Percentiles rank a stretch among this genome's conserved stretches.
These are phyloP conservation scores for Kazachstania africana DNA, from an alignment of 805 yeast species.

Conservation along the genomic window DNA sequence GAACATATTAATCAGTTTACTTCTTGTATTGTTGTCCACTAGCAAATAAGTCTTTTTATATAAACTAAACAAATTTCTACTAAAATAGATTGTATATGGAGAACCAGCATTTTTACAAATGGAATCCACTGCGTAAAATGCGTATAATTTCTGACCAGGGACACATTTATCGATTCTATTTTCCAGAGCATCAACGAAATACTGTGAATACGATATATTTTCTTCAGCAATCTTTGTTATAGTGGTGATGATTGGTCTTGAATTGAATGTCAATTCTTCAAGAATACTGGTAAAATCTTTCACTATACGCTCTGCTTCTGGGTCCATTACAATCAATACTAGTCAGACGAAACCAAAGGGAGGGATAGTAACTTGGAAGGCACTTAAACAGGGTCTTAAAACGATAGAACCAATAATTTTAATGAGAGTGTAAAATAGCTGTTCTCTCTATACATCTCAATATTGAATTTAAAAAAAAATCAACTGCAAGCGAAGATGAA, in stretches of 20 bases:
- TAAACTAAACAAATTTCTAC: slow-evolving; percentile 43
- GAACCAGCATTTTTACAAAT: slow-evolving; percentile 83
- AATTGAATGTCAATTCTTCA: slow-evolving; percentile 71
- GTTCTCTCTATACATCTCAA: too few species aligned
- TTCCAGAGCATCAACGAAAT: slow-evolving; percentile 65
- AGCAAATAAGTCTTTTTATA: slow-evolving; percentile 70
- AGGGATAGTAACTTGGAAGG: background rate
- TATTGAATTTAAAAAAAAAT: too few species aligned
- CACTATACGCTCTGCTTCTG: slow-evolving; percentile 26
- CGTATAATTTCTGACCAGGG: slow-evolving; percentile 74
- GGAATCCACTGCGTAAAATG: slow-evolving; percentile 79
- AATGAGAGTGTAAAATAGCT: too few species aligned
- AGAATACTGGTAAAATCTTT: slow-evolving; percentile 63
- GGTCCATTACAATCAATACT: slow-evolving; percentile 8
- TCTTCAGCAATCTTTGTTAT: slow-evolving; percentile 82
- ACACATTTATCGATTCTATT: slow-evolving; percentile 63
- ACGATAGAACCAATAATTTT: too few species aligned
- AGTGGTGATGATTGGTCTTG: slow-evolving; percentile 78
- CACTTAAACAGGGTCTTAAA: background rate
- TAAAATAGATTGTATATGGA: slow-evolving; percentile 81
- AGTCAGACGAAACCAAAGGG: background rate
- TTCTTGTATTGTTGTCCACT: slow-evolving; percentile 64
- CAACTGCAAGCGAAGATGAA: too few species aligned
- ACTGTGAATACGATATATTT: slow-evolving; percentile 63
- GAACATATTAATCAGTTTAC: slow-evolving; percentile 63